Conservation (phyloP, 805 yeast species). For the Suhomyces kilbournensis region DNA sequence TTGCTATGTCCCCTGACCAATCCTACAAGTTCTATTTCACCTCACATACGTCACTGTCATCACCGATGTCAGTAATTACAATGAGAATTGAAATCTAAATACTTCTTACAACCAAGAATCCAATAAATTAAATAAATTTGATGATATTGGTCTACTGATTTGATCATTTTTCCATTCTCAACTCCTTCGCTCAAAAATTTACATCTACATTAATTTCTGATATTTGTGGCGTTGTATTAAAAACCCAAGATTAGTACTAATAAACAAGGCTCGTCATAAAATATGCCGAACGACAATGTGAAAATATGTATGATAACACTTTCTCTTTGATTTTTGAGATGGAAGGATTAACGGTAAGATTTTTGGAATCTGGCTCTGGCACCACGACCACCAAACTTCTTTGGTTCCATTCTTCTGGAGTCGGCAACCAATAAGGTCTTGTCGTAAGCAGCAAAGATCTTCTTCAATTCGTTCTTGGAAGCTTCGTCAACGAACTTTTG, state of each 20-base stretch:
- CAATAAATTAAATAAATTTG: no score
- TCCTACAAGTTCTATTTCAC: not conserved
- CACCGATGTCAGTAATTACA: not conserved
- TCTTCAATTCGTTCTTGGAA: conserved; percentile 98
- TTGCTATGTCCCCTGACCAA: not conserved
- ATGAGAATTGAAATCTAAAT: no score
- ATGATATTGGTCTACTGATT: not conserved
- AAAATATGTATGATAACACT: conserved; percentile 15
- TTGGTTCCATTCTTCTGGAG: conserved; percentile 99
- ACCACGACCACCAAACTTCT: conserved; percentile 99
- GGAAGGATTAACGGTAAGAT: conserved; percentile 86
- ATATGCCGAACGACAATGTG: conserved; percentile 9
- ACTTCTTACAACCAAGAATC: no score
- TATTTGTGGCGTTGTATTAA: conserved; percentile 7
- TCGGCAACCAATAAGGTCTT: conserved; percentile 99
- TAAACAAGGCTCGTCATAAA: conserved; percentile 7
- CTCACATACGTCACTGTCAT: no score
- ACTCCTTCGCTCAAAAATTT: not conserved
- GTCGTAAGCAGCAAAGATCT: conserved; percentile 96
- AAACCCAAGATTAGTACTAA: conserved; percentile 8
- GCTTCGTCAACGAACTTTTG: conserved; percentile 99
- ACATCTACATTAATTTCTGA: conserved; percentile 2
- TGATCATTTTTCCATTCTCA: not conserved
- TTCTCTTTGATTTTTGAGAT: conserved; percentile 6
- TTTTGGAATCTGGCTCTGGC: conserved; percentile 99